phyloP scores from a whole-genome alignment of 2,329 filamentous ascomycete species.

The Sarocladium oryzae region DNA sequence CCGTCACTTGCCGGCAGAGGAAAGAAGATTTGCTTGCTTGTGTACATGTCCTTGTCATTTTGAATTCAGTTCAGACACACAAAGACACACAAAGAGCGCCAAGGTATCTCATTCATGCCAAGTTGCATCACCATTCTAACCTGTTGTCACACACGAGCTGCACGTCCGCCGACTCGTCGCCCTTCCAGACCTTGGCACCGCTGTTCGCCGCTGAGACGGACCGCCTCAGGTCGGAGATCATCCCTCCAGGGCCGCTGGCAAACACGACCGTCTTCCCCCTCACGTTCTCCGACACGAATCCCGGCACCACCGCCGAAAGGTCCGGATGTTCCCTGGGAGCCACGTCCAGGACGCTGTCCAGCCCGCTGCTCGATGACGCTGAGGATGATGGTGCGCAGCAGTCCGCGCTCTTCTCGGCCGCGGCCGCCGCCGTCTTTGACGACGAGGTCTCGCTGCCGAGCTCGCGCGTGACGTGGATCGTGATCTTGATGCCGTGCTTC shows the following conservation, averaged over 20 bases:
- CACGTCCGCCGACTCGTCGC: conserved; percentile 50
- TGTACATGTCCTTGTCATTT: no score
- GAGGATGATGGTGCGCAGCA: conserved; percentile 1
- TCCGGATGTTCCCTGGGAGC: conserved; percentile 31
- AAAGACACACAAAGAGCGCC: no score
- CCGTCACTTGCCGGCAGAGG: no score
- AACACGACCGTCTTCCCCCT: conserved; percentile 47
- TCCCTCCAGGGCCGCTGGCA: conserved; percentile 53
- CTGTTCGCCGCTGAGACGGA: conserved; percentile 49
- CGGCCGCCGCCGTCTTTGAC: no score
- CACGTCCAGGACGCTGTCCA: conserved; percentile 17
- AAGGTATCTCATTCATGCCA: not conserved
- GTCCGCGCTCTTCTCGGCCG: not conserved
- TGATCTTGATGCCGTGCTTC: conserved; percentile 41
- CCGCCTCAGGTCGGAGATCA: conserved; percentile 49
- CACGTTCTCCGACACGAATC: conserved; percentile 41
- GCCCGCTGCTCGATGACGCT: conserved; percentile 1
- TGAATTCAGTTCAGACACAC: no score
- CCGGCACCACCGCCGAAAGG: conserved; percentile 36
- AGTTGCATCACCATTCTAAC: conserved; percentile 37
- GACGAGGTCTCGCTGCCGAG: conserved; percentile 30
- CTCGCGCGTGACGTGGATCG: conserved; percentile 56
- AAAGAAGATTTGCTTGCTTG: no score
- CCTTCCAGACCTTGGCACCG: conserved; percentile 48
- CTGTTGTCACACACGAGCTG: conserved; percentile 54